Percentiles rank a stretch among this genome's conserved stretches.
phyloP scores from a whole-genome alignment of 805 yeast species.

The Starmerella apis region DNA sequence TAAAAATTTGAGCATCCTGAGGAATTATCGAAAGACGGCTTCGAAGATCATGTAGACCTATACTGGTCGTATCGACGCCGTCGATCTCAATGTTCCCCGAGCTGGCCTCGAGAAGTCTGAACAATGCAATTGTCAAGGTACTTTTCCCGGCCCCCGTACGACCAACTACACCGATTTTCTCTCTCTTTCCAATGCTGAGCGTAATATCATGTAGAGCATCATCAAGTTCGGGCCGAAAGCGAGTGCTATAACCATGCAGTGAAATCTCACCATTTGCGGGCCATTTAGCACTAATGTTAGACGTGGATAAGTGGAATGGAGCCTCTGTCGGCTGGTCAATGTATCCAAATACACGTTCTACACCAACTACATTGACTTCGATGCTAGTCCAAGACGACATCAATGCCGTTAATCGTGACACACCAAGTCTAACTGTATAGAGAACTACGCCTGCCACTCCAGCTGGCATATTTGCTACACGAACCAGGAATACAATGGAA shows the following conservation, averaged over 20 bases:
- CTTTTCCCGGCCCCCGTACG: conserved; percentile 96
- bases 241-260: conserved; percentile 62
- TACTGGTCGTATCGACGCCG: conserved; percentile 43
- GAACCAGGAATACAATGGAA: conserved; percentile 48
- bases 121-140: conserved; percentile 78
- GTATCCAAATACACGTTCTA: conserved; percentile 85
- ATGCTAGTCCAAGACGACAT: conserved; percentile 81
- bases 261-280: conserved; percentile 58
- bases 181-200: conserved; percentile 58
- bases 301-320: conserved; percentile 45
- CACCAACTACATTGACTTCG: conserved; percentile 85
- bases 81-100: conserved; percentile 48
- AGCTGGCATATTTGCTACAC: conserved; percentile 68
- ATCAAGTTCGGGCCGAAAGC: conserved; percentile 74
- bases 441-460: conserved; percentile 87
- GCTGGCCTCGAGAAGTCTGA: conserved; percentile 45
- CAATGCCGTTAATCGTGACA: conserved; percentile 26
- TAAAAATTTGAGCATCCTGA: conserved; percentile 63
- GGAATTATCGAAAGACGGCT: conserved; percentile 56
- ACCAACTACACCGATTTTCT: conserved; percentile 86
- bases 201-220: conserved; percentile 70
- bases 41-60: conserved; percentile 52
- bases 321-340: conserved; percentile 72
- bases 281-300: conserved; percentile 42
- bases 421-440: conserved; percentile 73